These are phyloP conservation scores for Suhomyces pyralidae DNA, from an alignment of 805 yeast genomes.

Conservation along the genomic window DNA sequence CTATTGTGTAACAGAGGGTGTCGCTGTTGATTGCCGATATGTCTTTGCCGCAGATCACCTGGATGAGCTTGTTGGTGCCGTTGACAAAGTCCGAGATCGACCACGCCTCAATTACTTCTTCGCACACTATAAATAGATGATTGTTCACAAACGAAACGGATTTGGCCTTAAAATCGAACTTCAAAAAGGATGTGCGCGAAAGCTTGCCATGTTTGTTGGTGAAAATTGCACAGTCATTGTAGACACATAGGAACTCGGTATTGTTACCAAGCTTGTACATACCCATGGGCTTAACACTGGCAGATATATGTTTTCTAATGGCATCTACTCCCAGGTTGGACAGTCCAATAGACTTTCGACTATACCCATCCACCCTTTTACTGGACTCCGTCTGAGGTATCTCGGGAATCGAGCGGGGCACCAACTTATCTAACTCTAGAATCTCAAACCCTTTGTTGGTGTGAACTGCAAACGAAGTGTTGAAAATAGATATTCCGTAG, in stretches of 20 bases:
- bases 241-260: slow-evolving; percentile 55
- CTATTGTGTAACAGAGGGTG: slow-evolving; percentile 39
- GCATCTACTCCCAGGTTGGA: slow-evolving; percentile 27
- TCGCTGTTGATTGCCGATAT: slow-evolving; percentile 33
- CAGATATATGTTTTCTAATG: slow-evolving; percentile 39
- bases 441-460: slow-evolving; percentile 67
- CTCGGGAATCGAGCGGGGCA: slow-evolving; percentile 59
- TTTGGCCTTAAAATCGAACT: slow-evolving; percentile 41
- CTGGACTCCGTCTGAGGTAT: slow-evolving; percentile 24
- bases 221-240: slow-evolving; percentile 67
- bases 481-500: slow-evolving; percentile 58
- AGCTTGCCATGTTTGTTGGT: slow-evolving; percentile 58
- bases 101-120: slow-evolving; percentile 70
- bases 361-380: slow-evolving; percentile 30
- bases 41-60: slow-evolving; percentile 71
- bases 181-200: slow-evolving; percentile 41
- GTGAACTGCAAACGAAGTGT: slow-evolving; percentile 64
- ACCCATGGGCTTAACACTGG: slow-evolving; percentile 52
- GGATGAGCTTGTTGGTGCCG: slow-evolving; percentile 50
- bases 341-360: slow-evolving; percentile 15
- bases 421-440: slow-evolving; percentile 54
- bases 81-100: slow-evolving; percentile 47
- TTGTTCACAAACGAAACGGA: slow-evolving; percentile 33
- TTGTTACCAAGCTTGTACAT: slow-evolving; percentile 59
- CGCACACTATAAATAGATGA: slow-evolving; percentile 47